phyloP scores from a whole-genome alignment of 352 stramenopile species.

The Globisporangium spinosum region DNA sequence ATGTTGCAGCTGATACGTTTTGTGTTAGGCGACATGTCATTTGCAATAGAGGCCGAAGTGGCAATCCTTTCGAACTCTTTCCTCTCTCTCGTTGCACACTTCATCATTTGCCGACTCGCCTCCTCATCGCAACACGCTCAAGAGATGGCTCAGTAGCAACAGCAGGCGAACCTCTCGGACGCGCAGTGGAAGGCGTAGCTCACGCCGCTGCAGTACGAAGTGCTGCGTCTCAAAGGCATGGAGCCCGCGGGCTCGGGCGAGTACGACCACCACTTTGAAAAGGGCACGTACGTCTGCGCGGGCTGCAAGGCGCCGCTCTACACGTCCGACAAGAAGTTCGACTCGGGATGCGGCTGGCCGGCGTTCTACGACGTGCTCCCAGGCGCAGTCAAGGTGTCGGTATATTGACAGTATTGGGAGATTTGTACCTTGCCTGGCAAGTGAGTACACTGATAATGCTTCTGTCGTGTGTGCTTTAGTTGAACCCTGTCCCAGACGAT shows the following conservation, averaged over 20 bases:
- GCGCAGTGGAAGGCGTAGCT: slow-evolving; percentile 81
- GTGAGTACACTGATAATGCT: neutral
- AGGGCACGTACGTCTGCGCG: slow-evolving; percentile 84
- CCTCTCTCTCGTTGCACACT: neutral
- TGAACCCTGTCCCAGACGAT: slow-evolving; percentile 60
- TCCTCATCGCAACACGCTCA: neutral
- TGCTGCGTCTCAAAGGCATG: slow-evolving; percentile 88
- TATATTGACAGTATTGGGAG: too few species aligned
- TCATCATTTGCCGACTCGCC: neutral
- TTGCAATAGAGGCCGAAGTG: neutral
- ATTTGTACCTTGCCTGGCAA: neutral
- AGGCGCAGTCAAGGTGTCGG: slow-evolving; percentile 68
- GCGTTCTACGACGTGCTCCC: slow-evolving; percentile 89
- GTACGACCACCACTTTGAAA: slow-evolving; percentile 86
- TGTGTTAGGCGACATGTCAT: neutral
- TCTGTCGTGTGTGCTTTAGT: slow-evolving; percentile 22
- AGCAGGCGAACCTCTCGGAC: slow-evolving; percentile 26
- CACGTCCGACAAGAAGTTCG: slow-evolving; percentile 86
- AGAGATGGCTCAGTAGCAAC: slow-evolving; percentile 22
- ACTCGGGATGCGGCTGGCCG: slow-evolving; percentile 88
- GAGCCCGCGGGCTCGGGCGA: slow-evolving; percentile 83
- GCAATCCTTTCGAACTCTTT: too few species aligned
- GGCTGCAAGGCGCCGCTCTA: slow-evolving; percentile 86
- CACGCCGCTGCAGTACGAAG: slow-evolving; percentile 71
- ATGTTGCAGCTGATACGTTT: neutral